These are phyloP conservation scores for Phlyctochytrium planicorne DNA, from an alignment of 192 early-diverging fungal genomes.

Conservation along the genomic window DNA sequence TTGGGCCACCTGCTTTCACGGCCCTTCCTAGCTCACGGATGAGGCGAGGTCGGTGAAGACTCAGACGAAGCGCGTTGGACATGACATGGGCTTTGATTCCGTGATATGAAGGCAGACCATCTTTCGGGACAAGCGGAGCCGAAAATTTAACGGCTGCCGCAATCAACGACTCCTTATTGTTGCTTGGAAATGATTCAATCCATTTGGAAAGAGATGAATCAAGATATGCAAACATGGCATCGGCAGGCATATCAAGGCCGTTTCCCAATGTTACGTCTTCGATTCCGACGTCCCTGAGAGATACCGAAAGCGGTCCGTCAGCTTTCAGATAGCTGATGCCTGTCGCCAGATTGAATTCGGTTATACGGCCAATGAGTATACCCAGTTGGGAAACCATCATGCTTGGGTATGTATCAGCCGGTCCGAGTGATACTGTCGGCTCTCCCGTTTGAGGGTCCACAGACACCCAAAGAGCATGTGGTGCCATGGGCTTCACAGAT, in stretches of 20 bases:
- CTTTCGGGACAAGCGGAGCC: neutral
- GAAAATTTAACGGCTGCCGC: neutral
- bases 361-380: neutral
- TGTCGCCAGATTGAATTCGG: neutral
- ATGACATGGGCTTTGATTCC: no score
- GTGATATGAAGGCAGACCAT: constrained; percentile 1
- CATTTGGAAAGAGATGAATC: neutral
- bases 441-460: neutral
- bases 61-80: no score
- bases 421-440: no score
- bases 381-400: no score
- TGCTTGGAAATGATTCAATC: neutral
- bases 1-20: neutral
- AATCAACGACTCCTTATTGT: neutral
- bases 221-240: neutral
- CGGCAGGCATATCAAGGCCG: no score
- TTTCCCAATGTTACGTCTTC: no score
- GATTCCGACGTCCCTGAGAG: no score
- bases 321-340: neutral
- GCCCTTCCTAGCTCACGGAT: no score
- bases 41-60: neutral
- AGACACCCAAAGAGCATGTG: neutral
- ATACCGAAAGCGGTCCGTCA: neutral
- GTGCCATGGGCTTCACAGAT: neutral
- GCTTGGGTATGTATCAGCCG: no score